Conservation (phyloP, 108 stramenopile genomes). For the Cyclostephanos tholiformis region DNA sequence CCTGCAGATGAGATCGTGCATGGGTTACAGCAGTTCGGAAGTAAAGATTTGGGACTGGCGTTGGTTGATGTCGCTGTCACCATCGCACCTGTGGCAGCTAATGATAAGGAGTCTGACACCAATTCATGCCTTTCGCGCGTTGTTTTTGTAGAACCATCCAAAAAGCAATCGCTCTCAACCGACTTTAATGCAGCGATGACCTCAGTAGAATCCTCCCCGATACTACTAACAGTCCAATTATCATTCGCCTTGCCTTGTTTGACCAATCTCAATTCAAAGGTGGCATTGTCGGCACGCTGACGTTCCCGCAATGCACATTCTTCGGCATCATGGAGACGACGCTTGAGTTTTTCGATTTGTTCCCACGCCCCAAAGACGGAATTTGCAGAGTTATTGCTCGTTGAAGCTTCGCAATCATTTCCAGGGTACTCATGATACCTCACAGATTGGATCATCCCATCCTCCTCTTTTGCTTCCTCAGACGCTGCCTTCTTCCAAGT, state of each 20-base stretch:
- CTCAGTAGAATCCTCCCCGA: no score
- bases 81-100: not conserved
- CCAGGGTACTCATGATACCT: not conserved
- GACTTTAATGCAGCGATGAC: no score
- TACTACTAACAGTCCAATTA: no score
- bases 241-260: no score
- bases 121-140: no score
- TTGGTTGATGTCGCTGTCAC: not conserved
- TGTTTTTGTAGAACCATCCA: no score
- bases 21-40: not conserved
- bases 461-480: no score
- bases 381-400: not conserved
- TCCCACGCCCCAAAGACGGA: slow-evolving; percentile 35
- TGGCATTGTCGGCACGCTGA: slow-evolving; percentile 3
- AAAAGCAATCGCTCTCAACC: no score
- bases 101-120: no score
- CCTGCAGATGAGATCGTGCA: not conserved
- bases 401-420: not conserved
- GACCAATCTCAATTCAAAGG: no score
- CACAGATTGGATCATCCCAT: not conserved
- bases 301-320: slow-evolving; percentile 10
- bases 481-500: no score
- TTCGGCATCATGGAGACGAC: slow-evolving; percentile 28
- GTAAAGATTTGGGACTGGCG: slow-evolving; percentile 1
- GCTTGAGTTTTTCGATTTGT: slow-evolving; percentile 30